Percentiles rank a stretch among this genome's conserved stretches.
phyloP scores from a whole-genome alignment of 2,329 filamentous ascomycete species.

The Penicillium glabrum region DNA sequence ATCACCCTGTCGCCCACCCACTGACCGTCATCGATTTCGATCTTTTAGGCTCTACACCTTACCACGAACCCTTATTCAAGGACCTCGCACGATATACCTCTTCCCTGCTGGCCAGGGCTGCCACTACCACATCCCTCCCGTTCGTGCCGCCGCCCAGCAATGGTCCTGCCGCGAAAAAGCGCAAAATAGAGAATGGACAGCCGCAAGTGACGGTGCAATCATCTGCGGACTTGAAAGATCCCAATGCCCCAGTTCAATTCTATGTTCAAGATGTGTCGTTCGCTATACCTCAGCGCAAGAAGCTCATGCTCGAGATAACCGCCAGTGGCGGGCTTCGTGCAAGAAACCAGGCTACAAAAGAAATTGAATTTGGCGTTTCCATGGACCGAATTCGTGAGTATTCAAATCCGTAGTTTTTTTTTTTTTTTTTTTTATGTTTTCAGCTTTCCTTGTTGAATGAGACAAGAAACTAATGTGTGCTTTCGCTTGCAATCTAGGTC shows the following conservation, averaged over 20 bases:
- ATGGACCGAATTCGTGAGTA: slow-evolving; percentile 51
- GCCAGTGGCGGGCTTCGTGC: slow-evolving; percentile 46
- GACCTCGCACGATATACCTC: slow-evolving; percentile 51
- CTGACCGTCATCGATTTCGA: slow-evolving; percentile 14
- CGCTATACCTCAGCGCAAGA: slow-evolving; percentile 63
- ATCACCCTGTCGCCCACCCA: slow-evolving; percentile 1
- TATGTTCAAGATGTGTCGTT: slow-evolving; percentile 60
- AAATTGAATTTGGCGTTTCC: slow-evolving; percentile 55
- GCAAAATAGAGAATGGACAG: slow-evolving; percentile 48
- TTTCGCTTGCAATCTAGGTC: slow-evolving; percentile 36
- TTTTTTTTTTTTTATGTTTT: background rate
- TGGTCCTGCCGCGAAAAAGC: slow-evolving; percentile 48
- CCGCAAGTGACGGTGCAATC: slow-evolving; percentile 27
- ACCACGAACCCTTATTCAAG: slow-evolving; percentile 45
- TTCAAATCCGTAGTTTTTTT: background rate
- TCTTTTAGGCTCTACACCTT: slow-evolving; percentile 35
- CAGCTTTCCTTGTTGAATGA: background rate
- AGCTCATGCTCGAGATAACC: slow-evolving; percentile 60
- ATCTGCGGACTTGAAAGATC: slow-evolving; percentile 31
- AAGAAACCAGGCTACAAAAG: slow-evolving; percentile 50
- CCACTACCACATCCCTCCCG: slow-evolving; percentile 25
- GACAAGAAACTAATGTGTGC: slow-evolving; percentile 6
- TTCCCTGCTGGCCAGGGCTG: slow-evolving; percentile 36
- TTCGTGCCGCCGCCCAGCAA: slow-evolving; percentile 26
- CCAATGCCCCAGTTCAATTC: slow-evolving; percentile 39